Percentiles rank a stretch among this genome's conserved stretches.
These are phyloP conservation scores for Solanum paucissectum DNA, from an alignment of 257 asterid genomes.

Conservation along the genomic window DNA sequence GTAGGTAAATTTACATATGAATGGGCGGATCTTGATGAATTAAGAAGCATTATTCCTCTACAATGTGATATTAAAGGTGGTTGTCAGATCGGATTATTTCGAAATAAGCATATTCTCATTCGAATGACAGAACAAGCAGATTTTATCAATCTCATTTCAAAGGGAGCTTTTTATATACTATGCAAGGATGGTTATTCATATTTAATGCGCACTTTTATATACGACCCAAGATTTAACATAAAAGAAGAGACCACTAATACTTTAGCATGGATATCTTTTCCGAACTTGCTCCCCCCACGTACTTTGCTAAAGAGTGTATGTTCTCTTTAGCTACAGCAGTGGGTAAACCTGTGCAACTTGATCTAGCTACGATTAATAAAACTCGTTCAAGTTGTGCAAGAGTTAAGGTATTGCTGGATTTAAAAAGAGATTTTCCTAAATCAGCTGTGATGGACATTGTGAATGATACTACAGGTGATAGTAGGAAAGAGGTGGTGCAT, in stretches of 20 bases:
- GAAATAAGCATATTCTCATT: neutral
- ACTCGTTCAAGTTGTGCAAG: too few relatives aligned
- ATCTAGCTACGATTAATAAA: neutral
- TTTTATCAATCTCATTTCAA: neutral
- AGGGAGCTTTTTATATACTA: neutral
- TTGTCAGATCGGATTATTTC: neutral
- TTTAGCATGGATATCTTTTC: neutral
- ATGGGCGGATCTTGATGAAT: neutral
- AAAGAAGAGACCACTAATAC: neutral
- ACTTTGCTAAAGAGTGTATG: neutral
- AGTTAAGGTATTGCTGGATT: neutral
- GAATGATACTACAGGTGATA: neutral
- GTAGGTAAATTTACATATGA: neutral
- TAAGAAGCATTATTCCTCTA: neutral
- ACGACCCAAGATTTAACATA: neutral
- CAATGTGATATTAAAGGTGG: neutral
- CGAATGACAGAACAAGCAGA: neutral
- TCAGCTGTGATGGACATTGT: neutral
- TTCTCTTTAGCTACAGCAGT: neutral
- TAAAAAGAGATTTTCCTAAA: neutral
- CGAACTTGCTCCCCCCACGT: neutral
- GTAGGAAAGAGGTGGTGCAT: neutral
- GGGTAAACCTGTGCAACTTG: neutral
- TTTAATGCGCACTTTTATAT: neutral
- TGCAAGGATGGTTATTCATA: neutral